These are phyloP conservation scores for Candida ipomoeae DNA, from an alignment of 805 yeast species.

Conservation along the genomic window DNA sequence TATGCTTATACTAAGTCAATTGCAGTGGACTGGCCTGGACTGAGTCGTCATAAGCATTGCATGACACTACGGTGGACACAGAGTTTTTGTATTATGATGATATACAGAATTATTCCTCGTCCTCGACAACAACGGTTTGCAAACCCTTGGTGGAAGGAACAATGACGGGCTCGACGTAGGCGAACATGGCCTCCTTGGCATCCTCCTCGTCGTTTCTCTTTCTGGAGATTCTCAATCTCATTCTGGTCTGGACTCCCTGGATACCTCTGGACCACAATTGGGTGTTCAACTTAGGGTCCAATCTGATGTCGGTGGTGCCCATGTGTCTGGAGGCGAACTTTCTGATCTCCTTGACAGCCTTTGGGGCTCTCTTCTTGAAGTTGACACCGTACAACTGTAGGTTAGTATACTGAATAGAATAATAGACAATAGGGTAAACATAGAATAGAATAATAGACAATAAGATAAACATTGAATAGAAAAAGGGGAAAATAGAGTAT, in stretches of 20 bases:
- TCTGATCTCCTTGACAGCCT: conserved; percentile 98
- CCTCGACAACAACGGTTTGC: conserved; percentile 93
- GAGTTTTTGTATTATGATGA: conserved; percentile 19
- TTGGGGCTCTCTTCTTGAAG: conserved; percentile 99
- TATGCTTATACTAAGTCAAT: no score
- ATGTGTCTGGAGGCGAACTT: conserved; percentile 97
- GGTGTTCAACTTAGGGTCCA: conserved; percentile 98
- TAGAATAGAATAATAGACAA: neutral
- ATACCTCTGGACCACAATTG: conserved; percentile 99
- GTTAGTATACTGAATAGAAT: conserved; percentile 36
- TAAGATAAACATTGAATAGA: no score
- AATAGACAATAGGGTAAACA: no score
- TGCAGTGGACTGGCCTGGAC: no score
- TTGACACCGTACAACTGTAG: conserved; percentile 89
- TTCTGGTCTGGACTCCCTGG: conserved; percentile 97
- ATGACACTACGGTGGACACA: conserved; percentile 1
- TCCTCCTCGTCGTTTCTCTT: conserved; percentile 99
- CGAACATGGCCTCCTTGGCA: conserved; percentile 95
- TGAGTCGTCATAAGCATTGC: no score
- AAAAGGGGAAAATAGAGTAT: no score
- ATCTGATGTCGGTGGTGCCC: conserved; percentile 98
- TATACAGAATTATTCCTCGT: conserved; percentile 43
- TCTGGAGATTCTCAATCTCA: conserved; percentile 98
- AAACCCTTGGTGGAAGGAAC: conserved; percentile 96
- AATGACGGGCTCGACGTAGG: conserved; percentile 95